phyloP scores from a whole-genome alignment of 1,284 basidiomycete species.

The Sanguinoderma infundibulare region DNA sequence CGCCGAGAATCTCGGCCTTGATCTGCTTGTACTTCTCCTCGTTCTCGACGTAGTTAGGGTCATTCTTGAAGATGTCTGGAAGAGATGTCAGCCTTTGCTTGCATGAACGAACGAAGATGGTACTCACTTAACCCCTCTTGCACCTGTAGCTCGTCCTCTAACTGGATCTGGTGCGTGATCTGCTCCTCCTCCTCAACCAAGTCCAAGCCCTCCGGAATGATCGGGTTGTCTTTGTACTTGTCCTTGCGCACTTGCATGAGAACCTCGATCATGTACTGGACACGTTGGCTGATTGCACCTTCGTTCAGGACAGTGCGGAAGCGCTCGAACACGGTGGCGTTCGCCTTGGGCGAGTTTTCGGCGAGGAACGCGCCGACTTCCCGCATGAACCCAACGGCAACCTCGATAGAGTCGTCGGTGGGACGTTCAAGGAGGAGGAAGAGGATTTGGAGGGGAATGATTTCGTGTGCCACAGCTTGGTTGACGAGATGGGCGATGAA shows the following conservation, averaged over 20 bases:
- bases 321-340: conserved; percentile 91
- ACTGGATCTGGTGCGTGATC: conserved; percentile 91
- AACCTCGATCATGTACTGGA: conserved; percentile 99
- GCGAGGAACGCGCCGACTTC: conserved; percentile 96
- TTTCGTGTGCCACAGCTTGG: conserved; percentile 92
- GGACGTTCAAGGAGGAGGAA: conserved; percentile 94
- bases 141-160: conserved; percentile 93
- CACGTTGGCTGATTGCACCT: conserved; percentile 91
- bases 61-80: conserved; percentile 94
- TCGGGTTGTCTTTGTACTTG: conserved; percentile 98
- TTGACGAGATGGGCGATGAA: conserved; percentile 98
- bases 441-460: conserved; percentile 94
- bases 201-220: conserved; percentile 92
- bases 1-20: conserved; percentile 93
- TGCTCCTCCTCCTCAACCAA: conserved; percentile 98
- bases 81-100: conserved; percentile 14
- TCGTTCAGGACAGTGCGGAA: conserved; percentile 98
- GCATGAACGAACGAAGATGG: neutral
- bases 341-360: conserved; percentile 95
- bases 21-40: conserved; percentile 94
- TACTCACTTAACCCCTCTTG: conserved; percentile 91
- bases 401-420: conserved; percentile 98
- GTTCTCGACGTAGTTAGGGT: conserved; percentile 88
- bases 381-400: conserved; percentile 96
- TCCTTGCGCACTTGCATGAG: conserved; percentile 98